A percentile compares a stretch with the other conserved stretches of the same genome.
Conservation (phyloP, 2,329 filamentous ascomycete species). For the Davidsoniella virescens region DNA sequence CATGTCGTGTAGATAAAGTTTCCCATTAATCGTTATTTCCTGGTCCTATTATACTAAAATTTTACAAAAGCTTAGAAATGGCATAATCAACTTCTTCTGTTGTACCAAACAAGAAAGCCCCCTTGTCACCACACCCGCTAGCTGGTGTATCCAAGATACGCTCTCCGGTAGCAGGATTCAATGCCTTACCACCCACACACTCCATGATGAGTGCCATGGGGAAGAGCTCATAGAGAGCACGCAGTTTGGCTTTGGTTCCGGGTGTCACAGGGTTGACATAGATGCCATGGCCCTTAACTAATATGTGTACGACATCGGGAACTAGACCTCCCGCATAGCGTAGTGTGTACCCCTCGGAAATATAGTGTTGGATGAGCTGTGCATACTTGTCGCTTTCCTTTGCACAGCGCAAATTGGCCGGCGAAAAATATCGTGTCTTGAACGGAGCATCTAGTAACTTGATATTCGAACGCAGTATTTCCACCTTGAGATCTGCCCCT, state of each 20-base stretch:
- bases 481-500: slow-evolving; percentile 11
- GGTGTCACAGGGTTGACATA: slow-evolving; percentile 41
- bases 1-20: background rate
- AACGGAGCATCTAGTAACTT: slow-evolving; percentile 23
- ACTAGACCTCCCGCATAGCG: slow-evolving; percentile 45
- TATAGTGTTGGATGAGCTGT: slow-evolving; percentile 31
- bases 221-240: slow-evolving; percentile 41
- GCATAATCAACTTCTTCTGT: slow-evolving; percentile 28
- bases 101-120: slow-evolving; percentile 34
- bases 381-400: slow-evolving; percentile 34
- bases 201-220: slow-evolving; percentile 45
- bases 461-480: slow-evolving; percentile 27
- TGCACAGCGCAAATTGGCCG: slow-evolving; percentile 43
- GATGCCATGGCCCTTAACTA: slow-evolving; percentile 45
- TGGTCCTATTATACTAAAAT: slow-evolving; percentile 1
- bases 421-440: slow-evolving; percentile 43
- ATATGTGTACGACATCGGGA: slow-evolving; percentile 41
- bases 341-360: slow-evolving; percentile 39
- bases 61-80: slow-evolving; percentile 16
- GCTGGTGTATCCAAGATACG: slow-evolving; percentile 26
- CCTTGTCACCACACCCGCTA: slow-evolving; percentile 30
- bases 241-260: slow-evolving; percentile 37
- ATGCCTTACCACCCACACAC: slow-evolving; percentile 39
- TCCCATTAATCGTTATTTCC: no score
- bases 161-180: slow-evolving; percentile 30